Evolutionary conservation across 2,329 filamentous ascomycete species (phyloP).

Genomic region (Phialophora expanda): DNA sequence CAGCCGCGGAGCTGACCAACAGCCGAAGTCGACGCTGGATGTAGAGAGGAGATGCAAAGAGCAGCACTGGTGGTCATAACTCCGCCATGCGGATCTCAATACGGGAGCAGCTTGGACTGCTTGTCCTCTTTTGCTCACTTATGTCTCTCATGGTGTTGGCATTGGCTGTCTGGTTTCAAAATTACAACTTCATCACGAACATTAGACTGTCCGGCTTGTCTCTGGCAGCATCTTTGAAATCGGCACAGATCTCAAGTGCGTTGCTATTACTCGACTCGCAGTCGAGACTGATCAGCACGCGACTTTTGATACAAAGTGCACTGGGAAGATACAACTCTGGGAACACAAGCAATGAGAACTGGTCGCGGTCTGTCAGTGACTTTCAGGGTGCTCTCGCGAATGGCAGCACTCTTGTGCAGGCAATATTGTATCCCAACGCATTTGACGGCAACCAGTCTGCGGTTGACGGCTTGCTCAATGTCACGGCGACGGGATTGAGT

Average conservation of each 20-base stretch:
- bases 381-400: constrained; percentile 70
- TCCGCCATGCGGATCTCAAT: constrained; percentile 79
- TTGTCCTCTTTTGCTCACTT: constrained; percentile 77
- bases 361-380: constrained; percentile 66
- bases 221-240: constrained; percentile 84
- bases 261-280: constrained; percentile 79
- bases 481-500: constrained; percentile 60
- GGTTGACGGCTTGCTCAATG: constrained; percentile 64
- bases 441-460: constrained; percentile 56
- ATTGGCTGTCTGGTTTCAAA: constrained; percentile 72
- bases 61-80: constrained; percentile 11
- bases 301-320: constrained; percentile 59
- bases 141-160: constrained; percentile 77
- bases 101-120: constrained; percentile 79
- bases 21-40: constrained; percentile 15
- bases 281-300: constrained; percentile 72
- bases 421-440: constrained; percentile 73
- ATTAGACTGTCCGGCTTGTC: constrained; percentile 67
- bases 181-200: constrained; percentile 64
- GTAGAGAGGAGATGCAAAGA: constrained; percentile 27
- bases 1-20: constrained; percentile 16
- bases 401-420: constrained; percentile 69
- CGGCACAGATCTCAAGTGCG: constrained; percentile 77
- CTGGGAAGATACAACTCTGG: constrained; percentile 57
- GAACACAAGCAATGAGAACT: constrained; percentile 65